A percentile compares a stretch with the other conserved stretches of the same genome.
phyloP scores from a whole-genome alignment of 1,284 basidiomycete genomes.

The Pseudozyma sp. region DNA sequence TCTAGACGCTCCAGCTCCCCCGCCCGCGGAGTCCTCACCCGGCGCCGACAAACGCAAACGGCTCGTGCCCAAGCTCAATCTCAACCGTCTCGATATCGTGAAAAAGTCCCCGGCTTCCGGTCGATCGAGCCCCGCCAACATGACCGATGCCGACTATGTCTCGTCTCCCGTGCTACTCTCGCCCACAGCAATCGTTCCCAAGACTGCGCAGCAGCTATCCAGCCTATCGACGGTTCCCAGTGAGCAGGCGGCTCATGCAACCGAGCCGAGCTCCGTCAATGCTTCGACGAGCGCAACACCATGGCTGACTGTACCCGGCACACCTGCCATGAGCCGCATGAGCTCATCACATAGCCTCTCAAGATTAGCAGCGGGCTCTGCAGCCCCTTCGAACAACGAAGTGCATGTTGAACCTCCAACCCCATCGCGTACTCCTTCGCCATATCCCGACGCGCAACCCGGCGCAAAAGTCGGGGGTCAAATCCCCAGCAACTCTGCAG shows the following conservation, averaged over 20 bases:
- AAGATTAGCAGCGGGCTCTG: constrained; percentile 14
- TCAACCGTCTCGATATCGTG: constrained; percentile 28
- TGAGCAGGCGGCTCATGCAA: not conserved
- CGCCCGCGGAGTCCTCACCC: not conserved
- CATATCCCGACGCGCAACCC: constrained; percentile 5
- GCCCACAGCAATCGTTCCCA: constrained; percentile 16
- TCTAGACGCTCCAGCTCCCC: constrained; percentile 2
- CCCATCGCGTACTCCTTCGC: constrained; percentile 35
- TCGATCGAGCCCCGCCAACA: constrained; percentile 26
- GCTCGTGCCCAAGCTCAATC: constrained; percentile 36
- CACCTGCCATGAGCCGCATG: constrained; percentile 31
- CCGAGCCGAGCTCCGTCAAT: not conserved
- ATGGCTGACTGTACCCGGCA: constrained; percentile 29
- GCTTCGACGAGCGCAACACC: constrained; percentile 19
- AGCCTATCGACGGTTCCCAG: not conserved
- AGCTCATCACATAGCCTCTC: constrained; percentile 38
- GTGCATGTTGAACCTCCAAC: constrained; percentile 39
- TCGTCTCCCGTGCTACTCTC: constrained; percentile 37
- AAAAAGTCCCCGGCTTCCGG: constrained; percentile 25
- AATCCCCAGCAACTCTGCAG: constrained; percentile 10
- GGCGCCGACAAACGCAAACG: constrained; percentile 25
- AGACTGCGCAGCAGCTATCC: constrained; percentile 6
- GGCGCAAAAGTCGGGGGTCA: not conserved
- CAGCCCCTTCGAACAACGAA: constrained; percentile 11
- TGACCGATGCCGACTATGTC: constrained; percentile 26